Conservation (phyloP, 2,329 filamentous ascomycete genomes). For the Colletotrichum aenigma region DNA sequence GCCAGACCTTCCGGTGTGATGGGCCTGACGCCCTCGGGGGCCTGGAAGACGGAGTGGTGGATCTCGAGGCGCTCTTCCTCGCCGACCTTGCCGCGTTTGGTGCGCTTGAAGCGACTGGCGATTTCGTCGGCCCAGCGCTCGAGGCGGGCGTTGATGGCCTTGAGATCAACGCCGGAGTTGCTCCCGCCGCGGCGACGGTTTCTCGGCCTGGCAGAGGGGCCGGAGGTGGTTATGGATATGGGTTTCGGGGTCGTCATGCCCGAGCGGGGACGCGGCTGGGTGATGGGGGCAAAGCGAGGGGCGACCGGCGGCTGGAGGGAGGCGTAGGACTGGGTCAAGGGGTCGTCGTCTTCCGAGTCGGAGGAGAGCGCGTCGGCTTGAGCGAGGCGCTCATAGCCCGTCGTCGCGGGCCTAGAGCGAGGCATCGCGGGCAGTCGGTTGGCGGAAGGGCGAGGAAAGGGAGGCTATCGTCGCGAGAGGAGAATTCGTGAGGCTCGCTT, state of each 20-base stretch:
- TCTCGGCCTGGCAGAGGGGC: conserved; percentile 37
- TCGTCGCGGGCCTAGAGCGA: conserved; percentile 66
- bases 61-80: conserved; percentile 93
- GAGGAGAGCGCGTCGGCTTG: conserved; percentile 80
- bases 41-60: conserved; percentile 94
- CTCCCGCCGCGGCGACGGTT: conserved; percentile 58
- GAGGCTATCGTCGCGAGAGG: background rate
- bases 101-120: conserved; percentile 92
- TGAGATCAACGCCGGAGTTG: conserved; percentile 93
- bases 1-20: conserved; percentile 77
- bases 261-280: conserved; percentile 64
- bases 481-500: background rate
- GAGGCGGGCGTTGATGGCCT: conserved; percentile 94
- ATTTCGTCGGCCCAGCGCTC: conserved; percentile 99
- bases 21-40: conserved; percentile 85
- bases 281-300: conserved; percentile 68
- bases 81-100: conserved; percentile 72
- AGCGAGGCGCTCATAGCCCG: conserved; percentile 83
- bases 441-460: background rate
- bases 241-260: conserved; percentile 62
- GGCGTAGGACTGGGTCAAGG: conserved; percentile 56
- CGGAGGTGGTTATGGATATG: conserved; percentile 32
- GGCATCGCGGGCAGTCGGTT: conserved; percentile 56
- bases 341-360: conserved; percentile 70
- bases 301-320: conserved; percentile 63